Base-by-base conservation (phyloP, 768 basidiomycete genomes). In the Lentinus tigrinus region DNA sequence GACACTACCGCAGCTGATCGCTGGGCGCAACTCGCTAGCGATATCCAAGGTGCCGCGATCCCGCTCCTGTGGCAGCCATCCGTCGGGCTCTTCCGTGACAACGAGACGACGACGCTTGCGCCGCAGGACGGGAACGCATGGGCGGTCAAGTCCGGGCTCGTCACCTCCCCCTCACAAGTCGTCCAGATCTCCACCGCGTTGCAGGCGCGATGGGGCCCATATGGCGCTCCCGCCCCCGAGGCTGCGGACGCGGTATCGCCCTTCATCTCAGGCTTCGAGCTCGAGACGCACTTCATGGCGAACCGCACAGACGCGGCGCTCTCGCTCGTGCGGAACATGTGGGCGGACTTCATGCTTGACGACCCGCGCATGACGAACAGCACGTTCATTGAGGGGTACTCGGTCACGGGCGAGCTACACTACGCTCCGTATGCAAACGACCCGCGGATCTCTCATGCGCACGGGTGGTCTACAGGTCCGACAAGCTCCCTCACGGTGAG, bases 351-450 rank as follows among this genome's bases (percentile, higher is more conserved):
- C 54, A 61, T 61, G 60, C 60, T 61, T 24, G 60, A 57, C 55
- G 60, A 61, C 55, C 55, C 60, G 47, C 60, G 60, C 43, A 61
- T 61, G 60, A 61, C 60, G 52, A 61, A 61, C 55, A 61, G 60
- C 60, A 61, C 60, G 51, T 61, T 61, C 60, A 57, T 61, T 52
- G 60, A 61, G 60, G 60, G 60, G 24, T 61, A 61, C 34, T 56
- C 60, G 16, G 36, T 44, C 28, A 50, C 46, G 6, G 60, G 60
- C 40, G 55, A 39, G 47, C 52, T 61, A 52, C 60, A 61, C 52
- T 61, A 61, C 47, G 60, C 60, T 31, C 60, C 60, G 31, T 61
- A 61, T 31, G 17, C 51, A 24, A 54, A 61, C 47, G 60, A 61
- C 52, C 47, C 60, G n/a, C 51, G 60, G 11, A 61, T 61, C 51